Percentiles rank a stretch among this genome's conserved stretches.
Evolutionary conservation across 2,329 filamentous ascomycete species (phyloP).

Genomic region (Ciborinia camelliae): DNA sequence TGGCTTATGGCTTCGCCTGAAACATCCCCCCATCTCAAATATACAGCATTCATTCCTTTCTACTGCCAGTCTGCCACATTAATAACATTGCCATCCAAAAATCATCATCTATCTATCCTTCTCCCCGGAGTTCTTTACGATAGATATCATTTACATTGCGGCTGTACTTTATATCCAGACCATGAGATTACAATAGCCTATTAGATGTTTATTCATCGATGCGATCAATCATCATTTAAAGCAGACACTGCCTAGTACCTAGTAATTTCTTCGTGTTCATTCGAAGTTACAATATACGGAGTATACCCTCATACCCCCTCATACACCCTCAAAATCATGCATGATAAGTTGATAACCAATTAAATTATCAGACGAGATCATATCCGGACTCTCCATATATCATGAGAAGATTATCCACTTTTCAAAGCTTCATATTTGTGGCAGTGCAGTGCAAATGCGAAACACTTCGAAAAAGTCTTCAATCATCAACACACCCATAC

Average conservation of each 20-base stretch:
- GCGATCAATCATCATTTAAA: neutral
- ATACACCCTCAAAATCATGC: slow-evolving; percentile 5
- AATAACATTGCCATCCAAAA: neutral
- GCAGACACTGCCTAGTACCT: too few species aligned
- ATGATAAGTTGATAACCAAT: too few species aligned
- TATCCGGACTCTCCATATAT: slow-evolving; percentile 6
- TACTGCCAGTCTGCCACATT: slow-evolving; percentile 14
- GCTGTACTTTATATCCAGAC: neutral
- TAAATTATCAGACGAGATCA: neutral
- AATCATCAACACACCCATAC: slow-evolving; percentile 6
- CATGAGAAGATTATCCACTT: slow-evolving; percentile 13
- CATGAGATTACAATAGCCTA: slow-evolving; percentile 3
- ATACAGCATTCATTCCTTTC: neutral
- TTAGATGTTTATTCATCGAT: neutral
- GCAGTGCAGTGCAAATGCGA: slow-evolving; percentile 10
- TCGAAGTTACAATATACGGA: too few species aligned
- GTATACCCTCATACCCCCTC: neutral
- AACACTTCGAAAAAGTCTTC: neutral
- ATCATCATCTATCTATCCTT: neutral
- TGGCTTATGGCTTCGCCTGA: slow-evolving; percentile 17
- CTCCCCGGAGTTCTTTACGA: neutral
- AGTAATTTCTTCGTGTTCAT: neutral
- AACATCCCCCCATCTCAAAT: slow-evolving; percentile 15
- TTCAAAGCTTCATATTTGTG: slow-evolving; percentile 11
- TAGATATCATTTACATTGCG: neutral